A percentile compares a stretch with the other conserved stretches of the same genome.
Evolutionary conservation across 2,329 filamentous ascomycete species (phyloP).

Genomic region (Colletotrichum nymphaeae): DNA sequence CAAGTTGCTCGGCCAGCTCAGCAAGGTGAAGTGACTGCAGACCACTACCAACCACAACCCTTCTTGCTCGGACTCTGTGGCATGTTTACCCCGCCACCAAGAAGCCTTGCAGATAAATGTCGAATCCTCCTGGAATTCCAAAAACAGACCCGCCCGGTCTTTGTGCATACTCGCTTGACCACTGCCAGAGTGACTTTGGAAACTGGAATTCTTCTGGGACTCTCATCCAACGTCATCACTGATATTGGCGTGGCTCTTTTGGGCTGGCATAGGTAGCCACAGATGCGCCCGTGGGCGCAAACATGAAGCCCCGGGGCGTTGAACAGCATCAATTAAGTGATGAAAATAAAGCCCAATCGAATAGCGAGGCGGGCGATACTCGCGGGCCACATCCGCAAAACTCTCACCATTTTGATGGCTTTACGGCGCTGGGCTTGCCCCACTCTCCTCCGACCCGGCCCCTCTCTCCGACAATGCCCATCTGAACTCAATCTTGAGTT

Average conservation of each 20-base stretch:
- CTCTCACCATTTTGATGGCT: neutral
- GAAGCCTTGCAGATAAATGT: constrained; percentile 20
- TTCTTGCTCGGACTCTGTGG: constrained; percentile 13
- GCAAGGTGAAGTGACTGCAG: constrained; percentile 9
- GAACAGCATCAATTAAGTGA: neutral
- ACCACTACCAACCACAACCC: constrained; percentile 21
- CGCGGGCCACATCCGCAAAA: neutral
- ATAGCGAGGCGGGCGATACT: constrained; percentile 2
- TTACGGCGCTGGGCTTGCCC: constrained; percentile 8
- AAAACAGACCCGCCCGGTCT: constrained; percentile 17
- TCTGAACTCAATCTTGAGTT: constrained; percentile 32
- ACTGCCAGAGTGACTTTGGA: neutral
- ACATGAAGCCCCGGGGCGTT: neutral
- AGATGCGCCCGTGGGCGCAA: neutral
- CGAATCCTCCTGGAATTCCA: constrained; percentile 18
- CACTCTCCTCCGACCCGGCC: constrained; percentile 21
- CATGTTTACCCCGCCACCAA: constrained; percentile 25
- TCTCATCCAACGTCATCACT: neutral
- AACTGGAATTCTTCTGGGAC: neutral
- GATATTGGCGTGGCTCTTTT: neutral
- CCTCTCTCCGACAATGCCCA: constrained; percentile 24
- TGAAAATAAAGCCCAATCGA: neutral
- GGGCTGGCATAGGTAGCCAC: neutral
- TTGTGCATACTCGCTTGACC: neutral
- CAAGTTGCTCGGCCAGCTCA: constrained; percentile 7